A percentile compares a stretch with the other conserved stretches of the same genome.
Conservation (phyloP, 2,329 filamentous ascomycete species). For the Bipolaris gigantea region DNA sequence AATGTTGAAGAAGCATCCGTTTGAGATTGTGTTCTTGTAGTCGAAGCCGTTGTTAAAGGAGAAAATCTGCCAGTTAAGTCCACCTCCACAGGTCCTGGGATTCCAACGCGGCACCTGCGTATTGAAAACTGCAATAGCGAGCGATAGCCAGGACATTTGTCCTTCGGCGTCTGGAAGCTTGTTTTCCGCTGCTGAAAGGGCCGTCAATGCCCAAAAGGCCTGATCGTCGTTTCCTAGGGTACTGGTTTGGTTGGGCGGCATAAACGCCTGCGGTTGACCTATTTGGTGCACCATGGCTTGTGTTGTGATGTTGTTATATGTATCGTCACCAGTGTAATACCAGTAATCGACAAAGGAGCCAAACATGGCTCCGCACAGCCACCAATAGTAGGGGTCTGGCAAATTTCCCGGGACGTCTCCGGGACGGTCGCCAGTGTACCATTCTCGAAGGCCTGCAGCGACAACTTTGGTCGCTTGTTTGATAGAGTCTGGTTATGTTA, state of each 20-base stretch:
- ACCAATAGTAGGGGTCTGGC: constrained; percentile 47
- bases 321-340: constrained; percentile 43
- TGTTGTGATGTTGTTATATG: constrained; percentile 38
- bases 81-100: constrained; percentile 64
- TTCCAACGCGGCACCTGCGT: constrained; percentile 71
- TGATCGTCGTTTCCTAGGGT: constrained; percentile 70
- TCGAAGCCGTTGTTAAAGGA: constrained; percentile 70
- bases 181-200: constrained; percentile 66
- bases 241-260: constrained; percentile 70
- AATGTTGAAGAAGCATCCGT: constrained; percentile 77
- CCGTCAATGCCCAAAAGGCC: constrained; percentile 69
- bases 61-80: constrained; percentile 73
- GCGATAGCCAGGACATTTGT: constrained; percentile 60
- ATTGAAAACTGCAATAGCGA: constrained; percentile 72
- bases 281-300: constrained; percentile 71
- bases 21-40: constrained; percentile 79
- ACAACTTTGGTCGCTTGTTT: constrained; percentile 62
- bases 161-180: constrained; percentile 57
- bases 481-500: constrained; percentile 57
- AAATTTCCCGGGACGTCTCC: constrained; percentile 61
- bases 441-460: constrained; percentile 63
- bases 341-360: constrained; percentile 42
- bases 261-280: constrained; percentile 68
- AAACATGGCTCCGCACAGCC: constrained; percentile 46
- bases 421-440: constrained; percentile 64